Evolutionary conservation across 139 green algal genomes (phyloP).

Genomic region (Tetratostichococcus sp.): DNA sequence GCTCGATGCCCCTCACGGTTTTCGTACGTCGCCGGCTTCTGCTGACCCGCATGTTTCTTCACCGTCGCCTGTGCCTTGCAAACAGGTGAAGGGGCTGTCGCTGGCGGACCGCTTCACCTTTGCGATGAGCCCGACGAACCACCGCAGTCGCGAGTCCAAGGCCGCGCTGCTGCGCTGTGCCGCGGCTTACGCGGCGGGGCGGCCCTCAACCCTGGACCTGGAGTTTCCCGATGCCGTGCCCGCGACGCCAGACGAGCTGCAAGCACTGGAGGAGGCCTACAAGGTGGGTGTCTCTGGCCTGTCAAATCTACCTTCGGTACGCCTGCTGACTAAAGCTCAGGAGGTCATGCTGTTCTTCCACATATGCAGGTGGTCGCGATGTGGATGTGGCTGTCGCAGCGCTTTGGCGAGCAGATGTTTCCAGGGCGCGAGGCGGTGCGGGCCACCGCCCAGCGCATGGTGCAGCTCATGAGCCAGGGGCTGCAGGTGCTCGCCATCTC

Average conservation of each 20-base stretch:
- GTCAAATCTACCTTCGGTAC: too few relatives aligned
- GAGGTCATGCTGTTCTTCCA: too few relatives aligned
- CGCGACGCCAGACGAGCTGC: constrained; percentile 22
- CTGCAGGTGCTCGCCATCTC: constrained; percentile 18
- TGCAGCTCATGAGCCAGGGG: constrained; percentile 30
- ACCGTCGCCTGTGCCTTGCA: too few relatives aligned
- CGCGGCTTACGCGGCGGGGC: constrained; percentile 9
- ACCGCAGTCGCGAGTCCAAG: constrained; percentile 15
- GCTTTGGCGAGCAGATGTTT: constrained; percentile 45
- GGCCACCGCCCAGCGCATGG: constrained; percentile 2
- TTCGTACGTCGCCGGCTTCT: too few relatives aligned
- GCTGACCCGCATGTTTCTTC: too few relatives aligned
- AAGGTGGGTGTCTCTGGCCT: constrained; percentile 10
- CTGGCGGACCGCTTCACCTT: constrained; percentile 49
- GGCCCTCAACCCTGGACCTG: constrained; percentile 15
- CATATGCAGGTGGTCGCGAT: constrained; percentile 52
- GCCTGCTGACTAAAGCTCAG: too few relatives aligned
- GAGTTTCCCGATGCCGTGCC: neutral
- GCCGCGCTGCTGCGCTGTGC: constrained; percentile 46
- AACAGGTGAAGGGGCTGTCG: constrained; percentile 33
- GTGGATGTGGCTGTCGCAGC: constrained; percentile 61
- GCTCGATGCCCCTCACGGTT: neutral
- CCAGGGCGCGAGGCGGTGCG: constrained; percentile 25
- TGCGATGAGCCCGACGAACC: constrained; percentile 38
- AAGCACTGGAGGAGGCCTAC: constrained; percentile 29